phyloP scores from a whole-genome alignment of 352 stramenopile species.

The Pythium grandisporangium region DNA sequence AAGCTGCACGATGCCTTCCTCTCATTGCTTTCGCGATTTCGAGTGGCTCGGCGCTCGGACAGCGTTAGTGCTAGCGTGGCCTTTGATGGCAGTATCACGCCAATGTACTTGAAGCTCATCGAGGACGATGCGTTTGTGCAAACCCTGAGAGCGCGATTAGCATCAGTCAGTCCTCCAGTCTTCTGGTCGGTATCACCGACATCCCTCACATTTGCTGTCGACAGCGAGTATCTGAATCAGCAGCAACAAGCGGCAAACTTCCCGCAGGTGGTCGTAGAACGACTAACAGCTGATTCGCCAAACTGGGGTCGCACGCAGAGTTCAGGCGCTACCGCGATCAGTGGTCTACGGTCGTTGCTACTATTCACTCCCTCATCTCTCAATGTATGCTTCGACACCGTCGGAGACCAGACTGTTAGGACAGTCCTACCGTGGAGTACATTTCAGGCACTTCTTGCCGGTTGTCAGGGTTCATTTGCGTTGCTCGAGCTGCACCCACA shows the following conservation, averaged over 20 bases:
- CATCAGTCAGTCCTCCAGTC: conserved; percentile 33
- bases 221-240: conserved; percentile 38
- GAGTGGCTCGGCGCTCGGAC: too few relatives aligned
- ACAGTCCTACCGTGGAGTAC: too few relatives aligned
- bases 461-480: conserved; percentile 53
- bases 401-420: too few relatives aligned
- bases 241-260: conserved; percentile 34
- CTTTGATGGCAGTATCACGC: conserved; percentile 18
- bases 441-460: conserved; percentile 52
- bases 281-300: too few relatives aligned
- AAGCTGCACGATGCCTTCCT: conserved; percentile 24
- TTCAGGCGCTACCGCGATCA: too few relatives aligned
- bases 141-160: conserved; percentile 31
- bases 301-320: too few relatives aligned
- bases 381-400: conserved; percentile 43
- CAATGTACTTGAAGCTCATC: conserved; percentile 39
- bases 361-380: conserved; percentile 47
- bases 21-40: conserved; percentile 20
- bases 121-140: conserved; percentile 42
- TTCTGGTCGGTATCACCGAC: conserved; percentile 52
- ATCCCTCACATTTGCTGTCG: conserved; percentile 49
- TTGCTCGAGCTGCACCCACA: conserved; percentile 59
- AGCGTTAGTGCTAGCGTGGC: too few relatives aligned
- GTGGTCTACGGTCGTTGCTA: conserved; percentile 34
- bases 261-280: conserved; percentile 47